These are phyloP conservation scores for Glycine soja DNA, from an alignment of 306 rosid genomes.

Conservation along the genomic window DNA sequence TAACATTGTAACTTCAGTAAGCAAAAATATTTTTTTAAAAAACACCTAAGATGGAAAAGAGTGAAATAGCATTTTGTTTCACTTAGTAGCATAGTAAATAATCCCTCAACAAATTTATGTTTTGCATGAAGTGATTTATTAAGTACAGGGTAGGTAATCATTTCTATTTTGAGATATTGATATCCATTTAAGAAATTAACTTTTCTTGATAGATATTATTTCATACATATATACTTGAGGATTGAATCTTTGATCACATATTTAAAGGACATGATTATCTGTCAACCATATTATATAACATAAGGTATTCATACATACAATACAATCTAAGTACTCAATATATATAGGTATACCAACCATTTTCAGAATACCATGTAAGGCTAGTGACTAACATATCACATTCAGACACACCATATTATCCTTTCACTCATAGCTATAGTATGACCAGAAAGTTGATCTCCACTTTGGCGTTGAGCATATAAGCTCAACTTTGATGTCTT, in stretches of 20 bases:
- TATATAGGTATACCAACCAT: neutral
- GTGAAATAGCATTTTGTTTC: neutral
- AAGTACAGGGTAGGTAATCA: neutral
- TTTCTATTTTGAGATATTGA: no score
- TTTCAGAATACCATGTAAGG: slow-evolving; percentile 1
- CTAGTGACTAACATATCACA: slow-evolving; percentile 35
- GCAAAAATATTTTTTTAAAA: neutral
- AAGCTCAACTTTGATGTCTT: slow-evolving; percentile 31
- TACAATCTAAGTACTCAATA: neutral
- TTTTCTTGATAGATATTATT: no score
- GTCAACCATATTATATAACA: neutral
- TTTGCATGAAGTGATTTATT: neutral
- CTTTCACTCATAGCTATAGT: neutral
- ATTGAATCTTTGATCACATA: no score
- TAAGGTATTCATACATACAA: neutral
- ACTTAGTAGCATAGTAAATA: neutral
- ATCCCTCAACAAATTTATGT: neutral
- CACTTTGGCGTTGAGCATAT: slow-evolving; percentile 12
- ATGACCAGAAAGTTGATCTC: slow-evolving; percentile 1
- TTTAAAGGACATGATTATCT: no score
- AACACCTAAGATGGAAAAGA: neutral
- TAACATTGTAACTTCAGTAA: neutral
- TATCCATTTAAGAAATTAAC: no score
- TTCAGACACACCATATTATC: slow-evolving; percentile 2
- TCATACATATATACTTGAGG: no score